Base-by-base conservation (phyloP, 352 stramenopile genomes). In the Peronospora belbahrii region DNA sequence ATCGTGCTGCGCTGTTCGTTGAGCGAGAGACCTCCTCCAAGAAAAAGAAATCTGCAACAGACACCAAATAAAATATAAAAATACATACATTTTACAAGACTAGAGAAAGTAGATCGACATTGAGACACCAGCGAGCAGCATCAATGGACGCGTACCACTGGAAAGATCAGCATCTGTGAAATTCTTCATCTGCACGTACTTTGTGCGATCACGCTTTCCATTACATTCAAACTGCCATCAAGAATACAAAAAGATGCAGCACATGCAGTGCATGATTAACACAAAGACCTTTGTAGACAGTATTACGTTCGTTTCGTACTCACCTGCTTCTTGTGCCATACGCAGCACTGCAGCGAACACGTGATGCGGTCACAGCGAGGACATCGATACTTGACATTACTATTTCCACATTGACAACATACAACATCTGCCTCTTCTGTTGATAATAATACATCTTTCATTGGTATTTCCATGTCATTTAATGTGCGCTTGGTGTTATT, bases 361-460 rank as follows among this genome's bases (percentile, higher is more conserved):
- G 81, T 89, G 60, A 88, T 72, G 48, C 78, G 73, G 52, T 93
- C 81, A 46, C 81, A 93, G 42, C 76, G 66, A 27, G 81, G 81
- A 69, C 81, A 93, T 37, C 81, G 78, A 52, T 93, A 93, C 64
- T 93, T 93, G 62, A 89, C 73, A 36, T 76, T 56, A 14, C 15
- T 52, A 8, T 51, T 59, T 22, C 52, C 55, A 39, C 81, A 93
- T 7, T 54, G 57, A 35, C 47, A 52, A 59, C 81, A 93, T n/a
- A 31, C 40, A 2, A 65, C 42, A 9, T n/a, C n/a, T 41, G 8
- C 32, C 19, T n/a, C 43, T 50, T n/a, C n/a, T n/a, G n/a, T n/a
- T n/a, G n/a, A n/a, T n/a, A 33, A n/a, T 17, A 30, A 39, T 56
- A 35, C 19, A 25, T 23, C 33, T 51, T 31, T 2, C n/a, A 31